These are phyloP conservation scores for Musa itinerans DNA, from an alignment of 176 grass and related monocot genomes.

Conservation along the genomic window DNA sequence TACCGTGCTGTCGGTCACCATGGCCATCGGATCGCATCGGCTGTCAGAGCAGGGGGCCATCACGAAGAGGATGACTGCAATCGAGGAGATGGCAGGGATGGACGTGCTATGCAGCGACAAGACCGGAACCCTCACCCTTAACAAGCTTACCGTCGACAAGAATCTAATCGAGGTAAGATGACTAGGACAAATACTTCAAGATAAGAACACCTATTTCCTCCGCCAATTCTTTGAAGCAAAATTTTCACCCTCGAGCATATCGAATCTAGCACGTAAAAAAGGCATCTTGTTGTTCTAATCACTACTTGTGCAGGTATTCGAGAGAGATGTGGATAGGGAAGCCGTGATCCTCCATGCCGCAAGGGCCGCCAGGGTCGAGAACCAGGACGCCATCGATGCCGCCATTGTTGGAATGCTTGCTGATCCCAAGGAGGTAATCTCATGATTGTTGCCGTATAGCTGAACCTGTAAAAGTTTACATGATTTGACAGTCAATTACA, in stretches of 20 bases:
- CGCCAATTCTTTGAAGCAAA: background rate
- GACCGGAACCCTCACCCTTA: conserved; percentile 40
- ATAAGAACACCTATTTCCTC: too few relatives aligned
- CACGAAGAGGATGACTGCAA: conserved; percentile 63
- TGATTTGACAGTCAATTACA: too few relatives aligned
- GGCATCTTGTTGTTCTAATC: background rate
- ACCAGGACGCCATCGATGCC: conserved; percentile 89
- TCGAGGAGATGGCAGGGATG: conserved; percentile 48
- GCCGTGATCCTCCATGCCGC: conserved; percentile 45
- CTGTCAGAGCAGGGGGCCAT: conserved; percentile 74
- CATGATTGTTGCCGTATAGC: too few relatives aligned
- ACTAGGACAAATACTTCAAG: too few relatives aligned
- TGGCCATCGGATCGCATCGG: conserved; percentile 76
- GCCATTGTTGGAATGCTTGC: conserved; percentile 81
- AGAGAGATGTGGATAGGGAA: conserved; percentile 41
- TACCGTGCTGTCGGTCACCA: conserved; percentile 72
- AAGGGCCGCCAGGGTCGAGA: conserved; percentile 70
- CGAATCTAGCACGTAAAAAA: too few relatives aligned
- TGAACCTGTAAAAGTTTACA: too few relatives aligned
- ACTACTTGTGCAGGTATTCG: conserved; percentile 29
- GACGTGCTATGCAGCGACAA: conserved; percentile 47
- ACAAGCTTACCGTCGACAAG: conserved; percentile 47
- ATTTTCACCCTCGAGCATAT: background rate
- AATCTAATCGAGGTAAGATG: conserved; percentile 46
- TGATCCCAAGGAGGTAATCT: conserved; percentile 67